Conservation (phyloP, 176 grass and related monocot genomes). For the Eleusine indica region DNA sequence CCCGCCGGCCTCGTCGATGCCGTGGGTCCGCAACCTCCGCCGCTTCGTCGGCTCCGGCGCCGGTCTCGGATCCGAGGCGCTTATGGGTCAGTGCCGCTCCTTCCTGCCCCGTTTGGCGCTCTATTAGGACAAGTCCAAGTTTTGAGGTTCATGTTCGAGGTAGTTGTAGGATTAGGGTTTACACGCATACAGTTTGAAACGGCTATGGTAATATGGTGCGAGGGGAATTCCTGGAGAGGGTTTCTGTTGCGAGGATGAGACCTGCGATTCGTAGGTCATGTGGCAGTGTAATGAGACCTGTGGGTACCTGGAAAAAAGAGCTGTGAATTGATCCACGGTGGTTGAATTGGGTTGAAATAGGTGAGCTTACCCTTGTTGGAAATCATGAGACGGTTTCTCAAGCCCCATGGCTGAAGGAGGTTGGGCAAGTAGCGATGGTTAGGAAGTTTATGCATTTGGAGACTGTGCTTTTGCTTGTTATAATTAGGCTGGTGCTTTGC, state of each 20-base stretch:
- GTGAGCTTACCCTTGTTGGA: background rate
- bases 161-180: conserved; percentile 22
- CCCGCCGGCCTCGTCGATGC: conserved; percentile 87
- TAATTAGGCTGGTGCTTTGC: background rate
- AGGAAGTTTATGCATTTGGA: background rate
- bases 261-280: background rate
- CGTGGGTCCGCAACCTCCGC: conserved; percentile 93
- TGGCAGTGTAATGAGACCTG: background rate
- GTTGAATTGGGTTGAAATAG: background rate
- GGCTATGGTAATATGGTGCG: background rate
- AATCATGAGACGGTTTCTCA: background rate
- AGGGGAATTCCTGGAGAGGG: background rate
- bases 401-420: background rate
- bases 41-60: conserved; percentile 86
- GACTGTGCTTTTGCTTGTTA: background rate
- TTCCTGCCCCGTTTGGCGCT: background rate
- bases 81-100: conserved; percentile 68
- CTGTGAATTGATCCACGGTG: background rate
- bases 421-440: background rate
- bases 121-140: background rate
- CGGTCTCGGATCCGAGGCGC: conserved; percentile 88
- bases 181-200: background rate
- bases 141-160: background rate
- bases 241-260: background rate
- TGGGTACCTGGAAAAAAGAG: background rate